Conservation (phyloP, 2,329 filamentous ascomycete genomes). For the Dactylellina parvicollis region DNA sequence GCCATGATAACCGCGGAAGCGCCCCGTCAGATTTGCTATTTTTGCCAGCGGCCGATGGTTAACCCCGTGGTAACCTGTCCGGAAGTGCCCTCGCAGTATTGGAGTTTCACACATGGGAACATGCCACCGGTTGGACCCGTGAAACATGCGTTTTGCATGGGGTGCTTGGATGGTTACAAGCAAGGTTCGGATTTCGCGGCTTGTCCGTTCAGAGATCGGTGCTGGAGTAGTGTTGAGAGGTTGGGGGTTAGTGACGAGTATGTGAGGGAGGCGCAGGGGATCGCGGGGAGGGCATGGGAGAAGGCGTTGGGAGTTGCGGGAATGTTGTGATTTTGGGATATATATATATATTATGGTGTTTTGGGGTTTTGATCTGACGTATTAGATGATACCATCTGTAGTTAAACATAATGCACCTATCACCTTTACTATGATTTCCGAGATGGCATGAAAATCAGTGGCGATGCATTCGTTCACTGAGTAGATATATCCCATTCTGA, state of each 20-base stretch:
- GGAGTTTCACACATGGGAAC: slow-evolving; percentile 5
- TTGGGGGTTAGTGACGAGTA: slow-evolving; percentile 18
- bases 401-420: neutral
- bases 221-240: neutral
- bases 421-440: neutral
- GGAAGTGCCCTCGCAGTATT: slow-evolving; percentile 22
- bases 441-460: neutral
- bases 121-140: slow-evolving; percentile 8
- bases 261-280: slow-evolving; percentile 11
- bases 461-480: too few species aligned
- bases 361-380: neutral
- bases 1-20: slow-evolving; percentile 10
- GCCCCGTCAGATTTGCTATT: slow-evolving; percentile 35
- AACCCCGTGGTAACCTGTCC: slow-evolving; percentile 25
- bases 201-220: slow-evolving; percentile 27
- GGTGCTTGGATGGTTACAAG: slow-evolving; percentile 21
- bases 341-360: neutral
- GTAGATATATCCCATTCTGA: too few species aligned
- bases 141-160: slow-evolving; percentile 36
- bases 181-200: slow-evolving; percentile 8
- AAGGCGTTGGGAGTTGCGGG: slow-evolving; percentile 21
- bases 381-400: too few species aligned
- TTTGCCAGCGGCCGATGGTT: slow-evolving; percentile 29
- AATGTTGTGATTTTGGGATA: too few species aligned
- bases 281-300: slow-evolving; percentile 38